These are phyloP conservation scores for cucumber (Cucumis sativus) DNA, from an alignment of 306 rosid species.

Conservation along the genomic window DNA sequence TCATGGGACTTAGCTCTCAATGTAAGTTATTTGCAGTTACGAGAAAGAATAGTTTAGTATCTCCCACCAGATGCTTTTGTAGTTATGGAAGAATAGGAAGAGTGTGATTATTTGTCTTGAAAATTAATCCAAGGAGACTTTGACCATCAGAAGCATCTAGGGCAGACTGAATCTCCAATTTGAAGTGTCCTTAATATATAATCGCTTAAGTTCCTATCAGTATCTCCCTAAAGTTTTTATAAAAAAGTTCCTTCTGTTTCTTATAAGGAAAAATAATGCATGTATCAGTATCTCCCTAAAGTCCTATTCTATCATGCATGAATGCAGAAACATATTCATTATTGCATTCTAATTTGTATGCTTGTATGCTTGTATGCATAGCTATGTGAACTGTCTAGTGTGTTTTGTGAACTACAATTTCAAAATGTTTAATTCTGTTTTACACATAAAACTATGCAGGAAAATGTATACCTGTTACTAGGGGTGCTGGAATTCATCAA, in stretches of 20 bases:
- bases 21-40: not conserved
- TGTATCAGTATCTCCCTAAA: no score
- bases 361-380: not conserved
- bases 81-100: not conserved
- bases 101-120: not conserved
- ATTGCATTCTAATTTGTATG: not conserved
- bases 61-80: not conserved
- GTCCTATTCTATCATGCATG: not conserved
- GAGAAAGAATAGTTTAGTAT: not conserved
- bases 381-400: not conserved
- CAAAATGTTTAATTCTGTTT: not conserved
- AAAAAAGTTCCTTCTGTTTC: no score
- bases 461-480: constrained; percentile 84
- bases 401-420: not conserved
- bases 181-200: not conserved
- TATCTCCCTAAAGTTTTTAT: not conserved
- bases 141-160: not conserved
- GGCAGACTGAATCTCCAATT: not conserved
- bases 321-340: not conserved
- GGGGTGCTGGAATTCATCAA: constrained; percentile 92
- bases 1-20: not conserved
- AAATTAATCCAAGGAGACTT: not conserved
- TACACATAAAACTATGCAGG: constrained; percentile 28
- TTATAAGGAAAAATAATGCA: no score
- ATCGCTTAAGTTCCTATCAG: not conserved